Conservation (phyloP, 2,329 filamentous ascomycete genomes). For the Mycogone perniciosa region DNA sequence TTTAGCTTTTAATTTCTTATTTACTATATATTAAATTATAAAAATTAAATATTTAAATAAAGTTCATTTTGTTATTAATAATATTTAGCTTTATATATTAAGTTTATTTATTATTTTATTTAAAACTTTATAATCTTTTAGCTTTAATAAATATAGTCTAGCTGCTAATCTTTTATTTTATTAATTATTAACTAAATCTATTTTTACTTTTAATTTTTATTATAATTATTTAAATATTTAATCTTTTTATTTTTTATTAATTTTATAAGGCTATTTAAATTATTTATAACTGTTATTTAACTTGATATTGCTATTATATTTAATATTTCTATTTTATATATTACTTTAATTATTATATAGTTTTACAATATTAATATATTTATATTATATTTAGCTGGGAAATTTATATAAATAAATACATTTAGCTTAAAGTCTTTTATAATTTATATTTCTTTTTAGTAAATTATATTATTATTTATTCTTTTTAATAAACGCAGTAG, state of each 20-base stretch:
- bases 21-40: not conserved
- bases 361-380: constrained; percentile 1
- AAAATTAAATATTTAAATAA: not conserved
- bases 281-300: not conserved
- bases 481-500: too few species aligned
- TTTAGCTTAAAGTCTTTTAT: not conserved
- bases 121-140: too few species aligned
- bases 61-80: too few species aligned
- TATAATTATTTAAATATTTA: not conserved
- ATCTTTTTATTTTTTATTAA: not conserved
- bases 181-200: too few species aligned
- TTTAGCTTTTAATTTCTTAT: not conserved
- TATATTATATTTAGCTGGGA: not conserved
- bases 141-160: not conserved
- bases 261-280: not conserved
- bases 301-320: not conserved
- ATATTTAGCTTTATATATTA: too few species aligned
- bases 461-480: too few species aligned
- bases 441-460: too few species aligned
- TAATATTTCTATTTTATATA: constrained; percentile 1
- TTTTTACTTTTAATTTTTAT: not conserved
- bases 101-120: too few species aligned
- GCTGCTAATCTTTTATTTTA: not conserved
- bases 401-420: not conserved
- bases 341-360: not conserved